phyloP scores from a whole-genome alignment of 179 eudicot species.

The Heliamphora pulchella region DNA sequence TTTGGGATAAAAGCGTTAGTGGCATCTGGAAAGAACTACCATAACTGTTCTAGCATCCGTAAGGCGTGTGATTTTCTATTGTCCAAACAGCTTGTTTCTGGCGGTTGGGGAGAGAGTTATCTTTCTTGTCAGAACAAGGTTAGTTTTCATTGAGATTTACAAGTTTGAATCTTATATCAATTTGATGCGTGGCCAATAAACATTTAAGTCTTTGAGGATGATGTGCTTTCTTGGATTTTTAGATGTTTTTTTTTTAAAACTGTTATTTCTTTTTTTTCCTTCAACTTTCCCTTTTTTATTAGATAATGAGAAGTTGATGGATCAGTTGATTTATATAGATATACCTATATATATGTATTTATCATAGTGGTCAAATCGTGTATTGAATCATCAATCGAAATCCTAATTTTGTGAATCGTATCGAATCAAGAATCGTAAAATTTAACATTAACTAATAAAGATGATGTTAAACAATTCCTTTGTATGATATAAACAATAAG shows the following conservation, averaged over 20 bases:
- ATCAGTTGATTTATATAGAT: background rate
- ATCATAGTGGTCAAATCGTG: no score
- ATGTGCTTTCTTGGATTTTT: background rate
- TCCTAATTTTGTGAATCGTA: no score
- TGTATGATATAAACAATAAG: no score
- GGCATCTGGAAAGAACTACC: conserved; percentile 63
- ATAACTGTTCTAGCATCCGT: conserved; percentile 51
- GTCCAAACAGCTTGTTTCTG: conserved; percentile 70
- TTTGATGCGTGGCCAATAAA: background rate
- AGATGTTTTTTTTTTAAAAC: background rate
- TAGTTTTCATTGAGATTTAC: conserved; percentile 3
- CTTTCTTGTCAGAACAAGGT: conserved; percentile 94
- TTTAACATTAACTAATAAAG: no score
- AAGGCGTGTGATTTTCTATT: conserved; percentile 84
- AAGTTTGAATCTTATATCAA: background rate
- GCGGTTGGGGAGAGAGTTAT: conserved; percentile 99
- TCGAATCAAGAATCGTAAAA: no score
- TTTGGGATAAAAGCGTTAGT: conserved; percentile 77
- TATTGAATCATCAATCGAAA: no score
- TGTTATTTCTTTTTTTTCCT: background rate
- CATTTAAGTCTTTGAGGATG: background rate
- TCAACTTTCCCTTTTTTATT: no score
- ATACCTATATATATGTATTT: no score
- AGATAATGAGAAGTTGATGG: background rate
- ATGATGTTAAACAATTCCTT: no score